phyloP scores from a whole-genome alignment of 1,284 basidiomycete species.

The Quambalaria eucalypti region DNA sequence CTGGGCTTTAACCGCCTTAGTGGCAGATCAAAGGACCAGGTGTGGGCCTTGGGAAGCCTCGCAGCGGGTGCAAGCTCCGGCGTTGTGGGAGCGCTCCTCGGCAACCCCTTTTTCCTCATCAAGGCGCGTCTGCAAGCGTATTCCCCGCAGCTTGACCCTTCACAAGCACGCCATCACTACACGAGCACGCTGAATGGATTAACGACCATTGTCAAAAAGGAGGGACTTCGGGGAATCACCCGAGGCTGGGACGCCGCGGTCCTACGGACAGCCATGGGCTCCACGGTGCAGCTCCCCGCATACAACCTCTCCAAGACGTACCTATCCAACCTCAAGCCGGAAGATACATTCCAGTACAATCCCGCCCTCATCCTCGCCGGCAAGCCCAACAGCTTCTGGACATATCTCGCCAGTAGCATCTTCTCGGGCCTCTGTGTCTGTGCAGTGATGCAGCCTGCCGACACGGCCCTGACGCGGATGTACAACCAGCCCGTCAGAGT shows the following conservation, averaged over 20 bases:
- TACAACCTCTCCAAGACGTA: slow-evolving; percentile 60
- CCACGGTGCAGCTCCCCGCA: slow-evolving; percentile 86
- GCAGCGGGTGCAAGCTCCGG: slow-evolving; percentile 80
- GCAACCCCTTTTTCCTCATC: slow-evolving; percentile 89
- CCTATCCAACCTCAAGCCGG: slow-evolving; percentile 23
- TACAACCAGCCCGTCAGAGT: slow-evolving; percentile 65
- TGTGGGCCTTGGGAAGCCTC: slow-evolving; percentile 53
- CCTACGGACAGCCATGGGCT: slow-evolving; percentile 85
- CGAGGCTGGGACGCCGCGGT: slow-evolving; percentile 90
- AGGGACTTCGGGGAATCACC: slow-evolving; percentile 69
- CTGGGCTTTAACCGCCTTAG: slow-evolving; percentile 61
- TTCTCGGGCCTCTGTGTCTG: slow-evolving; percentile 81
- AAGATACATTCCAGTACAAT: slow-evolving; percentile 48
- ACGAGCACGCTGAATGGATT: slow-evolving; percentile 73
- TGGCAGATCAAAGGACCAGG: slow-evolving; percentile 60
- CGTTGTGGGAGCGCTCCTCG: slow-evolving; percentile 76
- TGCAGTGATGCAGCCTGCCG: slow-evolving; percentile 50
- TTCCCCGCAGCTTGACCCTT: slow-evolving; percentile 69
- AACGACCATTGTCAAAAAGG: slow-evolving; percentile 65
- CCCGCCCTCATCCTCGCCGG: slow-evolving; percentile 31
- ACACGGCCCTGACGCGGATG: slow-evolving; percentile 73
- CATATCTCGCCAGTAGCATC: slow-evolving; percentile 76
- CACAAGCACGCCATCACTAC: slow-evolving; percentile 87
- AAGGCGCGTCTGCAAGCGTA: slow-evolving; percentile 91
- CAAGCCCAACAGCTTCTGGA: slow-evolving; percentile 64